Evolutionary conservation across 495 filamentous ascomycete species (phyloP).

Genomic region (Aspergillus sclerotiicarbonarius): DNA sequence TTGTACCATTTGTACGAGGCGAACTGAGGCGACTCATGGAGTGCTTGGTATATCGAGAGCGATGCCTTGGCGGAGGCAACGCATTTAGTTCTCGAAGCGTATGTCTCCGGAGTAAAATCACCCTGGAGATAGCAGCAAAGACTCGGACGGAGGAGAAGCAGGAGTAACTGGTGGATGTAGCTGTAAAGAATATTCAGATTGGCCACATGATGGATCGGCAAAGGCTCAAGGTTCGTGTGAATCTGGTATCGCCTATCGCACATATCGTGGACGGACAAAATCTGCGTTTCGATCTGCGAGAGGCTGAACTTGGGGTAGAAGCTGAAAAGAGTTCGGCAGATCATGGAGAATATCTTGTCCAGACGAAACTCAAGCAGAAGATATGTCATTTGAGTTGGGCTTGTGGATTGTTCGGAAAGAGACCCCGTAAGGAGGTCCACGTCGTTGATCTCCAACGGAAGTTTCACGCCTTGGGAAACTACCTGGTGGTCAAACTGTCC

Average conservation of each 20-base stretch:
- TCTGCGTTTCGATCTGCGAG: slow-evolving; percentile 37
- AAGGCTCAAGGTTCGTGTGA: slow-evolving; percentile 25
- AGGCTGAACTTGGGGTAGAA: slow-evolving; percentile 27
- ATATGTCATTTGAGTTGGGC: slow-evolving; percentile 50
- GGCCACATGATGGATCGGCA: slow-evolving; percentile 40
- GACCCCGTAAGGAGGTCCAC: slow-evolving; percentile 39
- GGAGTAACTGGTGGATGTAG: slow-evolving; percentile 46
- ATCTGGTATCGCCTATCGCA: slow-evolving; percentile 38
- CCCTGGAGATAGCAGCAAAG: slow-evolving; percentile 41
- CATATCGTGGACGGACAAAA: slow-evolving; percentile 35
- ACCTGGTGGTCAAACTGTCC: slow-evolving; percentile 29
- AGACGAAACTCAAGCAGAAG: slow-evolving; percentile 45
- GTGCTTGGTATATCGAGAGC: slow-evolving; percentile 38
- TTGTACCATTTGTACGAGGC: slow-evolving; percentile 48
- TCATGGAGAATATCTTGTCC: slow-evolving; percentile 38
- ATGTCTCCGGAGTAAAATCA: slow-evolving; percentile 41
- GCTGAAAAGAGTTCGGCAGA: slow-evolving; percentile 42
- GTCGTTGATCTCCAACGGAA: slow-evolving; percentile 46
- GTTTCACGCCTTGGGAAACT: slow-evolving; percentile 34
- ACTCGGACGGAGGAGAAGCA: slow-evolving; percentile 44
- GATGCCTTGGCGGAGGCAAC: slow-evolving; percentile 42
- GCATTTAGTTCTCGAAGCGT: slow-evolving; percentile 39
- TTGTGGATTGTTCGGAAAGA: slow-evolving; percentile 21
- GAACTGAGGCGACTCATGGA: slow-evolving; percentile 36
- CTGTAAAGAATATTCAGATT: slow-evolving; percentile 48